Conservation (phyloP, 768 basidiomycete genomes). For the Rhodotorula graminis region DNA sequence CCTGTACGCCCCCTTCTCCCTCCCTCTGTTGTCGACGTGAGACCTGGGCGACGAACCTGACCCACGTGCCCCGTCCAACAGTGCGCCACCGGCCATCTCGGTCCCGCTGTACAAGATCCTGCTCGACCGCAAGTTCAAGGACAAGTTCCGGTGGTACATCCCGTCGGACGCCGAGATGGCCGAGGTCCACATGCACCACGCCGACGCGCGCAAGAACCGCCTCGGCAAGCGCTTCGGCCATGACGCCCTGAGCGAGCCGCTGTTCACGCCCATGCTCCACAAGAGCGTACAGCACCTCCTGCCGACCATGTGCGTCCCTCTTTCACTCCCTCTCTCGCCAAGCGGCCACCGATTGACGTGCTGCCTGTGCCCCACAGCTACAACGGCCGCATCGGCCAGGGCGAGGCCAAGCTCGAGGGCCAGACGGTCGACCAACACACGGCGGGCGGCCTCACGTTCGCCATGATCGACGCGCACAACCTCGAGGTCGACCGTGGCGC, state of each 20-base stretch:
- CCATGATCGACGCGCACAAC: conserved; percentile 44
- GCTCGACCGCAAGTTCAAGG: conserved; percentile 59
- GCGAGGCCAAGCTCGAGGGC: conserved; percentile 28
- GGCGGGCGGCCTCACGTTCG: conserved; percentile 34
- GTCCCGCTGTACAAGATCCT: conserved; percentile 79
- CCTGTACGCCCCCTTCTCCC: conserved; percentile 4
- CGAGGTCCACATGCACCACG: conserved; percentile 70
- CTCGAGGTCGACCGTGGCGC: conserved; percentile 46
- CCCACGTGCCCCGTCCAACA: conserved; percentile 44
- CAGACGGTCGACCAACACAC: conserved; percentile 26
- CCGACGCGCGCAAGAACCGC: conserved; percentile 66
- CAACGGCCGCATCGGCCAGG: conserved; percentile 34
- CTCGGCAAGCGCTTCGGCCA: conserved; percentile 92
- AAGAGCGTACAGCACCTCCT: conserved; percentile 48
- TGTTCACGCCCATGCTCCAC: conserved; percentile 47
- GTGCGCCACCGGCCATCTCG: conserved; percentile 82
- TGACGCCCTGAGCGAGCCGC: conserved; percentile 66
- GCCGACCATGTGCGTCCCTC: conserved; percentile 28
- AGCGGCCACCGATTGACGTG: no score
- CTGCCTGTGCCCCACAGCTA: conserved; percentile 1
- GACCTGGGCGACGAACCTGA: no score
- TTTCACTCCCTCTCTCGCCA: no score
- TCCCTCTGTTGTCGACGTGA: no score
- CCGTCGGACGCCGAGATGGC: conserved; percentile 74
- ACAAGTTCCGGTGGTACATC: conserved; percentile 53